Base-by-base conservation (phyloP, 2,329 filamentous ascomycete species). In the Paradendryphiella salina region DNA sequence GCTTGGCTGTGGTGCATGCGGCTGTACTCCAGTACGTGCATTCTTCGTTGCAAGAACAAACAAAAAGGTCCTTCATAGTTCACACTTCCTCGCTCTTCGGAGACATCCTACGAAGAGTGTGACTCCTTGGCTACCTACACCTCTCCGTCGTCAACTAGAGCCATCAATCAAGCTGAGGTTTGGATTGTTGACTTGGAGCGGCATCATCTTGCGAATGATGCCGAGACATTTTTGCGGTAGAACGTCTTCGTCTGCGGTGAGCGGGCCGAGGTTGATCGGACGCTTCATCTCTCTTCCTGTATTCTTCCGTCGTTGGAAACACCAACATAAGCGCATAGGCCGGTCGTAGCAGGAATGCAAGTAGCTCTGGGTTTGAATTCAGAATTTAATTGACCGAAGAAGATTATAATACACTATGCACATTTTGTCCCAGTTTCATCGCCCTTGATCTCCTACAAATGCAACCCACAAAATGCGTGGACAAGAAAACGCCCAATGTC, bases 321-420 rank as follows among this genome's bases (percentile, higher is more conserved):
- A 96, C 90, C 57, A 96, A 85, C 17, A 97, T 84, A n/a, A 97
- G 82, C 3, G 92, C 92, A 59, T 90, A 81, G 1, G 88, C 88
- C 1, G 92, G 92, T 1, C 90, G 88, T 0, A 92, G 90, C 33
- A 96, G 83, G 73, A 96, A 90, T 48, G 84, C 82, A 35, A 96
- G 83, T 28, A 96, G 81, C 44, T 90, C 85, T 0, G 87, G 84
- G 8, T 32, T 29, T 15, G 28, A 18, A n/a, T n/a, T 29, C 14
- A 46, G 31, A 39, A 49, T 50, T 36, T 34, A 49, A 40, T 43
- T 46, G 20, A 26, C 34, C 39, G 17, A n/a, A 41, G 50, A 45
- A 47, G 33, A 55, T 51, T 58, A 61, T 46, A 59, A 52, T 63
- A 61, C 60, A 62, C 45, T 62, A 59, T 59, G 20, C 60, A 62